Evolutionary conservation across 2,329 filamentous ascomycete genomes (phyloP), one percentile per base, ranked within the genome.

Genomic region (Aspergillus ochraceoroseus): DNA sequence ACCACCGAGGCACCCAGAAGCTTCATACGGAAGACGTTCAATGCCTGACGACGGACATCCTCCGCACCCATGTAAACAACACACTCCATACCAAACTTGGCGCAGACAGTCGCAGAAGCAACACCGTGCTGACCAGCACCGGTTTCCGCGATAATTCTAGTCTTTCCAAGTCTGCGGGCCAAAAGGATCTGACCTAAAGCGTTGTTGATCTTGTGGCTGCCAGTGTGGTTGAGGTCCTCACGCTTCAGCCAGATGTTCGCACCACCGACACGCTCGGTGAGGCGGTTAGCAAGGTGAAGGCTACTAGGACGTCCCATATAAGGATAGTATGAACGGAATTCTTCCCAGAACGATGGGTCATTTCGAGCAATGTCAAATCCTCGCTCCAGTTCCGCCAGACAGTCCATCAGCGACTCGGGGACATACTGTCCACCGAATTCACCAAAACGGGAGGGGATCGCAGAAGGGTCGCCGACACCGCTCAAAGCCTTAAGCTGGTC

Each of bases 141-240:
- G 11, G 92, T 98, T 71, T 98, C 92, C 33, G 92, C 92, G 55
- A 98, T 98, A 56, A 98, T 96, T 64, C 88, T 85, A 4, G 83
- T 95, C 77, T 98, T 98, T 35, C 92, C 92, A 33, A 98, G 70
- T 47, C 87, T 76, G 55, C 77, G 77, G 1, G 92, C 92, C 26
- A 98, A 72, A 9, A 98, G 77, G 33, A 95, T 81, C 66, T 98
- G 92, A 2, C 92, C 92, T 6, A 98, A 73, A 0, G 92, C 92
- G 58, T 98, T 98, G 74, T 98, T 98, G 74, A 98, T 96, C 77
- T 98, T 98, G 76, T 98, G 92, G 48, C 86, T 94, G 52, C 92
- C 92, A 6, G 92, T 96, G 65, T 98, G 92, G 69, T 96, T 96
- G 41, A 96, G 73, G 63, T 98, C 92, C 70, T 98, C 92, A 56